These are phyloP conservation scores for Collybia nuda DNA, from an alignment of 768 basidiomycete genomes.

Conservation along the genomic window DNA sequence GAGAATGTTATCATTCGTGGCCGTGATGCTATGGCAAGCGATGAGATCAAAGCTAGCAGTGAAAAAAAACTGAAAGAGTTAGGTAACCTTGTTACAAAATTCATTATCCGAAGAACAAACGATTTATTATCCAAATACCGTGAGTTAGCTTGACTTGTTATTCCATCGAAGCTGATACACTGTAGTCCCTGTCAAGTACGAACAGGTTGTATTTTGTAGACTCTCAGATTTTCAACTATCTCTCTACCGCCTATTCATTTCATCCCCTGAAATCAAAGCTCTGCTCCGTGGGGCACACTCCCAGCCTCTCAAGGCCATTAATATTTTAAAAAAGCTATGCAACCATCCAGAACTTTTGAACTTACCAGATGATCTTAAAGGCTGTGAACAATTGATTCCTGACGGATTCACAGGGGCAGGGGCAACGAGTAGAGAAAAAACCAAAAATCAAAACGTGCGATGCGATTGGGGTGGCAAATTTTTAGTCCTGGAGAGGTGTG, in stretches of 20 bases:
- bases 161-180: conserved; percentile 4
- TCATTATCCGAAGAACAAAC: conserved; percentile 94
- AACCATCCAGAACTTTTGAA: conserved; percentile 93
- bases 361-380: conserved; percentile 79
- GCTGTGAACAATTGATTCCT: conserved; percentile 80
- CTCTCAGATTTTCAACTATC: conserved; percentile 82
- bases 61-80: conserved; percentile 93
- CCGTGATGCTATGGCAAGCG: conserved; percentile 84
- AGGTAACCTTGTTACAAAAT: conserved; percentile 82
- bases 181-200: conserved; percentile 97
- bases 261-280: conserved; percentile 89
- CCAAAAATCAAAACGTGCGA: conserved; percentile 53
- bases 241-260: conserved; percentile 88
- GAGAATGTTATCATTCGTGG: conserved; percentile 90
- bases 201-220: conserved; percentile 93
- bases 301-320: conserved; percentile 95
- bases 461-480: conserved; percentile 93
- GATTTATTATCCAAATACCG: conserved; percentile 93
- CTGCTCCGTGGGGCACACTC: conserved; percentile 84
- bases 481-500: conserved; percentile 84
- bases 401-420: conserved; percentile 73
- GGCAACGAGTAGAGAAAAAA: conserved; percentile 36
- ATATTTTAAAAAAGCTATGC: conserved; percentile 91
- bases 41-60: conserved; percentile 71
- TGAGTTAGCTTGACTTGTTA: conserved; percentile 38